Base-by-base conservation (phyloP, 2,329 filamentous ascomycete genomes). In the Madurella fahalii region DNA sequence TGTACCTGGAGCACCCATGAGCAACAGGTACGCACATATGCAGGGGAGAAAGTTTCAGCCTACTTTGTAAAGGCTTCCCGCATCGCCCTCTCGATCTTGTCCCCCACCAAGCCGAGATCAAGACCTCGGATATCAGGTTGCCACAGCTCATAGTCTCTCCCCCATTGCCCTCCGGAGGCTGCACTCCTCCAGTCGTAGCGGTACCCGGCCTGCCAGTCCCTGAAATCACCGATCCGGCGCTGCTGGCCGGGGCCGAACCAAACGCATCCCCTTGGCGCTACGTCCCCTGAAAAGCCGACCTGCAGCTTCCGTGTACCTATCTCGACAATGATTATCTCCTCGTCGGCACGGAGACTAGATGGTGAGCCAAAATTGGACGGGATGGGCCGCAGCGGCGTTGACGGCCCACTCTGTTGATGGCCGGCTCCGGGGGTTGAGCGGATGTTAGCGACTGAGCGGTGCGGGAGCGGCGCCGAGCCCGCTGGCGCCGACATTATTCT, bases 251-350 rank as follows among this genome's bases (percentile, higher is more conserved):
- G 90, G 0, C 84, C 83, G 68, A 91, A 93, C 18, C 80, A 77
- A 18, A 92, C 73, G 13, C 80, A 77, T 1, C 78, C 81, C 68
- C 93, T 95, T 62, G 91, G 91, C 2, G 77, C 73, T 42, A 85
- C 81, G 69, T 96, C 92, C 49, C 92, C 92, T 5, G 92, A 89
- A 67, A 96, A 94, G 0, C 94, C 94, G 9, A 87, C 86, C 43
- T 87, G 84, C 25, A 97, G 70, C 70, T 84, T 87, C 18, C 93
- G 83, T 9, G 89, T 82, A 1, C 91, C 92, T 37, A 97, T 69
- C 68, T 97, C 91, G 49, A 96, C 77, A 41, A 99, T 80, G 5
- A 96, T 72, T 7, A 86, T 77, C 62, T 96, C 94, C 65, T 99
- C 94, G 64, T 96, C 91, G 64, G 86, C 74, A 65, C 85, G 77